phyloP scores from a whole-genome alignment of 1,284 basidiomycete species.

The Cutaneotrichosporon dermatis region DNA sequence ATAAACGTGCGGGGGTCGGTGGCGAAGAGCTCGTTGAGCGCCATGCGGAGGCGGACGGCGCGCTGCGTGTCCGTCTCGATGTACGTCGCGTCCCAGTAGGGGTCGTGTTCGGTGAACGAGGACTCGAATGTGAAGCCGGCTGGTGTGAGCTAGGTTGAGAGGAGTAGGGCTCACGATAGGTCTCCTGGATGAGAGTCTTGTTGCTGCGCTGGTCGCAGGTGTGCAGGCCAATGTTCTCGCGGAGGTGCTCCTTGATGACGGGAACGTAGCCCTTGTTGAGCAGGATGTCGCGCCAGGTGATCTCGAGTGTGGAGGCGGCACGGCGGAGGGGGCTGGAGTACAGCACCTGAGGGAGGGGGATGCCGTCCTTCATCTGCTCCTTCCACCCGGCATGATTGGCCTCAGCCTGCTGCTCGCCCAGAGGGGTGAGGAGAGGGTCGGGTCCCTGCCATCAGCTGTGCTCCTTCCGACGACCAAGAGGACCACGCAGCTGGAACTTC shows the following conservation, averaged over 20 bases:
- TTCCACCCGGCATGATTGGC: constrained; percentile 34
- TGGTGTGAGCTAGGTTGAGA: constrained; percentile 2
- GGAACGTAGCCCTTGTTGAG: constrained; percentile 14
- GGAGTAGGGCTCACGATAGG: constrained; percentile 20
- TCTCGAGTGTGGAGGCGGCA: constrained; percentile 30
- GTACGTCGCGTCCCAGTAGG: constrained; percentile 32
- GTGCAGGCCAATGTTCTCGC: constrained; percentile 36
- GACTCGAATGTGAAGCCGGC: constrained; percentile 33
- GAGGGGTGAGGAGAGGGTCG: constrained; percentile 32
- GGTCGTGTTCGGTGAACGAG: constrained; percentile 40
- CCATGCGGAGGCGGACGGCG: constrained; percentile 25
- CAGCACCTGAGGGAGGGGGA: constrained; percentile 32
- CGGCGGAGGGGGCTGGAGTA: constrained; percentile 39
- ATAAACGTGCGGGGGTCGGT: constrained; percentile 33
- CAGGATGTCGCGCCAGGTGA: constrained; percentile 37
- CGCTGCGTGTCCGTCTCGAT: constrained; percentile 33
- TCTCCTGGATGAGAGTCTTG: constrained; percentile 22
- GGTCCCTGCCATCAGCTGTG: constrained; percentile 31
- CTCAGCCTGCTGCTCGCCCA: constrained; percentile 29
- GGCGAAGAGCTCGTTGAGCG: constrained; percentile 39
- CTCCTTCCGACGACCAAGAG: no score
- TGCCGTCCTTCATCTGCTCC: constrained; percentile 20
- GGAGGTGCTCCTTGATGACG: constrained; percentile 31
- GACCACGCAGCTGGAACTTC: no score
- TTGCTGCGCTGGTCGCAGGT: constrained; percentile 40